Base-by-base conservation (phyloP, 805 yeast species). In the Lachancea cidri region DNA sequence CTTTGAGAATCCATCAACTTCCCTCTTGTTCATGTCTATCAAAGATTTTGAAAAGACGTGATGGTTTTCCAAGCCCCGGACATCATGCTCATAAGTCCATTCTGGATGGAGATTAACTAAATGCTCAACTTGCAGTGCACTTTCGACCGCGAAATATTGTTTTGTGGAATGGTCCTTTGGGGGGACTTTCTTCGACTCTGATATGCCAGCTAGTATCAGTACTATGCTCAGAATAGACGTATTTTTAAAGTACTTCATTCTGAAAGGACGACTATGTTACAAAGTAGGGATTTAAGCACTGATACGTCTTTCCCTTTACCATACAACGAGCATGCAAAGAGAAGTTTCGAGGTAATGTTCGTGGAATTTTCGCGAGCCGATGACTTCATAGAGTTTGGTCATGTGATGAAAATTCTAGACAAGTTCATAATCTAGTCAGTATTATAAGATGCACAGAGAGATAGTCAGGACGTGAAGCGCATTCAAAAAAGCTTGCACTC, bases 91-190 rank as follows among this genome's bases (percentile, higher is more conserved):
- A 53, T 66, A 85, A 5, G 50, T 52, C 74, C 82, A 73, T 13
- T 57, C 57, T 3, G 74, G 70, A 55, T 73, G 70, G 11, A 52
- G 36, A 1, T 50, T 27, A 9, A 62, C 53, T 38, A 82, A 69
- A n/a, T 65, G 54, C 0, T 45, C 38, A 7, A 69, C 52, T 7
- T 68, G 57, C 17, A 60, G 45, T 2, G 65, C 58, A 9, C 80
- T 49, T 48, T 83, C 86, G 14, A 84, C 69, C 5, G 84, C 74
- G 50, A 83, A 81, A 62, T 84, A 85, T 45, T 74, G 73, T 33
- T 71, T 68, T 15, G 47, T 46, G 3, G 52, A 64, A 57, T 74
- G 82, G 57, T 83, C 78, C 49, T 77, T 68, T n/a, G 35, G 27
- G 13, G 73, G 71, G 6, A 70, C 60, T 17, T 38, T 8, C 19